Base-by-base conservation (phyloP, 441 rosid genomes). In the Rhodomyrtus psidioides region DNA sequence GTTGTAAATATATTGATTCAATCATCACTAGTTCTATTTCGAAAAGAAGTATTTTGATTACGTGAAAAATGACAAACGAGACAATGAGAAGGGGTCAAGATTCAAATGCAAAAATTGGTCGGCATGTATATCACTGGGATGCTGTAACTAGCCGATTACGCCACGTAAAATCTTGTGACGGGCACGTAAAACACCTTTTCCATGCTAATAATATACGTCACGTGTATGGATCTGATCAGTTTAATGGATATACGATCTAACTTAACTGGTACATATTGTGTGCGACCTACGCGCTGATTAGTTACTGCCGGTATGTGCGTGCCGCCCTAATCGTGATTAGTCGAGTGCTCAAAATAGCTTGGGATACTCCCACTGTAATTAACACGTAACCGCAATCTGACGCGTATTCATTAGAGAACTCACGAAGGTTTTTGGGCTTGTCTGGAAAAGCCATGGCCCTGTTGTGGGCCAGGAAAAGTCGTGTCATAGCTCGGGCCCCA, bases 181-280 rank as follows among this genome's bases (percentile, higher is more conserved):
- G 23, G 28, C 74, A 60, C 42, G 0, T 28, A 16, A 59, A 28
- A 28, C 8, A 4, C 9, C 19, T 60, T 7, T 60, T 60, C 1
- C 0, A 0, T 60, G 23, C 42, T 28, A 13, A 16, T 28, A 8
- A n/a, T n/a, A n/a, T n/a, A n/a, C n/a, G n/a, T n/a, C n/a, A n/a
- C 28, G 28, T 8, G 23, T 0, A 60, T 8, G 42, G 9, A 60
- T 60, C 42, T 1, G 19, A 60, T 8, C 74, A 28, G 42, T 12
- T 60, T 0, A 7, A 27, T 15, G 17, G 70, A 27, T 7, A 27
- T 27, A 59, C 9, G 24, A 65, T 9, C 24, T 34, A 34, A 24
- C 26, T 65, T 65, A 30, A 65, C 34, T 19, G 14, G 46, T 21
- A 65, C 2, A 9, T 17, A 42, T 30, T 62, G 21, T 4, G 7